Conservation (phyloP, 1,284 basidiomycete genomes). For the Trichosporon ovoides region DNA sequence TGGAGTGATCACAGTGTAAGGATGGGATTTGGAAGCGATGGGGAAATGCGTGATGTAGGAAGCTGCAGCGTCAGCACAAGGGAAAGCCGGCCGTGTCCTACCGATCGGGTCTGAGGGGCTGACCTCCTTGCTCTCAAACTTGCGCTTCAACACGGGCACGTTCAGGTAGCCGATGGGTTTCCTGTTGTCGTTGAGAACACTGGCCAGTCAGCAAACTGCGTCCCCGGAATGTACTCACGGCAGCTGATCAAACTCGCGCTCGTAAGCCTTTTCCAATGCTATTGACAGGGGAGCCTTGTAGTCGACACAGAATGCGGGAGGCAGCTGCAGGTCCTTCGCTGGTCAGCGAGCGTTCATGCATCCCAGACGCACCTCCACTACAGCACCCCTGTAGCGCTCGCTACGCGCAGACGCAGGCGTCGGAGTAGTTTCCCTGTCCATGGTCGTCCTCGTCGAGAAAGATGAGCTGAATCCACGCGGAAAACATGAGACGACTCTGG, state of each 20-base stretch:
- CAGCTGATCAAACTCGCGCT: slow-evolving; percentile 83
- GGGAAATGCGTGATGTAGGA: slow-evolving; percentile 72
- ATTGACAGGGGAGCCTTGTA: slow-evolving; percentile 62
- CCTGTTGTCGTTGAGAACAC: slow-evolving; percentile 66
- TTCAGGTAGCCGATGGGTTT: slow-evolving; percentile 77
- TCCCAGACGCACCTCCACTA: slow-evolving; percentile 54
- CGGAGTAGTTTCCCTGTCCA: slow-evolving; percentile 42
- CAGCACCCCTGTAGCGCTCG: slow-evolving; percentile 62
- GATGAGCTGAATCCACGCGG: slow-evolving; percentile 3
- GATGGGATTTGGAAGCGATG: slow-evolving; percentile 54
- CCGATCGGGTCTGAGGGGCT: slow-evolving; percentile 53
- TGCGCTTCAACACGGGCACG: slow-evolving; percentile 64
- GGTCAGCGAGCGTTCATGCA: neutral
- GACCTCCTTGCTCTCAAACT: slow-evolving; percentile 68
- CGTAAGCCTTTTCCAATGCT: slow-evolving; percentile 78
- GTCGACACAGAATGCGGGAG: slow-evolving; percentile 79
- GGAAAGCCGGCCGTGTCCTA: slow-evolving; percentile 46
- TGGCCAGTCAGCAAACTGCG: slow-evolving; percentile 36
- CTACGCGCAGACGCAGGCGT: slow-evolving; percentile 52
- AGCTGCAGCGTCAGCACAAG: slow-evolving; percentile 49
- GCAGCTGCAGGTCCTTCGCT: slow-evolving; percentile 72
- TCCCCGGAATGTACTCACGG: slow-evolving; percentile 56
- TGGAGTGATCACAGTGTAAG: slow-evolving; percentile 74
- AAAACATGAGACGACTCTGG: slow-evolving; percentile 1
- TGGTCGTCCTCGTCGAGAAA: slow-evolving; percentile 7